Percentiles rank a stretch among this genome's conserved stretches.
Conservation (phyloP, 1,139 yeast genomes). For the Pichia sp. region DNA sequence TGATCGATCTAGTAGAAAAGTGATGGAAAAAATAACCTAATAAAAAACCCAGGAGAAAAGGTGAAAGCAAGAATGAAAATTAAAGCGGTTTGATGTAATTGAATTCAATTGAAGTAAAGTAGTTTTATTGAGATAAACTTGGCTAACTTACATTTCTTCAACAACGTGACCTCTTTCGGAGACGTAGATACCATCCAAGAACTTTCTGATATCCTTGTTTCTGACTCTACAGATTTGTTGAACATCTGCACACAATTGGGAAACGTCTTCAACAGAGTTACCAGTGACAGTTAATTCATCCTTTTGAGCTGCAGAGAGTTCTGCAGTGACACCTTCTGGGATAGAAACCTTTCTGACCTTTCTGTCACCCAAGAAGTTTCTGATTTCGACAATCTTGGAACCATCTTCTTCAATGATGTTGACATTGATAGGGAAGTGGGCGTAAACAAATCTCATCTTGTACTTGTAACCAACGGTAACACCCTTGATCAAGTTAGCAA, state of each 20-base stretch:
- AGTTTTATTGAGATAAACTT: too few relatives aligned
- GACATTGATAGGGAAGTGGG: conserved; percentile 99
- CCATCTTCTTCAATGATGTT: conserved; percentile 76
- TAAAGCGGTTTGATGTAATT: too few relatives aligned
- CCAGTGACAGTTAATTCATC: conserved; percentile 91
- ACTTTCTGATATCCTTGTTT: conserved; percentile 99
- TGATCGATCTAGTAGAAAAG: too few relatives aligned
- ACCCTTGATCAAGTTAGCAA: conserved; percentile 94
- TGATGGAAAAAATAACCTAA: conserved; percentile 27
- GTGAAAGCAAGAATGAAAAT: conserved; percentile 2
- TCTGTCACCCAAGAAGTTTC: conserved; percentile 99
- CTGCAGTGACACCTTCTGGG: conserved; percentile 83
- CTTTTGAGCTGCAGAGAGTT: conserved; percentile 77
- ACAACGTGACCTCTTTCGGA: conserved; percentile 90
- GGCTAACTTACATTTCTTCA: conserved; percentile 36
- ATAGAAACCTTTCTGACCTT: conserved; percentile 82
- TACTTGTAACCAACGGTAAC: conserved; percentile 98
- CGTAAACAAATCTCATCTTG: conserved; percentile 99
- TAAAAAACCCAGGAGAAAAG: conserved; percentile 12
- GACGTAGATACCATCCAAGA: conserved; percentile 99
- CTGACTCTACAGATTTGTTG: conserved; percentile 99
- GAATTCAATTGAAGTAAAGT: conserved; percentile 22
- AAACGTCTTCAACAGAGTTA: conserved; percentile 96
- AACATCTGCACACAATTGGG: conserved; percentile 97
- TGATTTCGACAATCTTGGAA: conserved; percentile 78